phyloP scores from a whole-genome alignment of 2,329 filamentous ascomycete species.

The Calonectria multiphialidica region DNA sequence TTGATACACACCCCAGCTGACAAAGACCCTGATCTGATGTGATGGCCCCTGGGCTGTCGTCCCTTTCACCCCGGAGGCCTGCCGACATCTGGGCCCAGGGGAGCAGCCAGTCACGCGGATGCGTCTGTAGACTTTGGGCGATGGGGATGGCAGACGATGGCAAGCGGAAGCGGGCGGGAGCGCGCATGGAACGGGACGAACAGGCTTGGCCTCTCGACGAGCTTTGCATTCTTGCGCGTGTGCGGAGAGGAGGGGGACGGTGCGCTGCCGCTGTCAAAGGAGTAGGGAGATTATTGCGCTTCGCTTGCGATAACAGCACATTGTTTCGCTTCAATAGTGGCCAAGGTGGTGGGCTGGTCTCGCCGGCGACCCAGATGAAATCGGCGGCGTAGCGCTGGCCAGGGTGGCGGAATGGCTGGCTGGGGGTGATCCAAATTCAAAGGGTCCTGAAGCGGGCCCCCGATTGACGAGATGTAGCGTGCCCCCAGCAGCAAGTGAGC shows the following conservation, averaged over 20 bases:
- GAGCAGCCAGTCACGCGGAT: conserved; percentile 20
- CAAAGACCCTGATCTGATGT: conserved; percentile 21
- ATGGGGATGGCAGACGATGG: conserved; percentile 17
- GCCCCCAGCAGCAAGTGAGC: conserved; percentile 30
- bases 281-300: background rate
- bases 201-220: background rate
- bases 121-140: conserved; percentile 2
- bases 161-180: background rate
- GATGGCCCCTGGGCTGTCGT: conserved; percentile 15
- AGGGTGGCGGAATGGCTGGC: background rate
- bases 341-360: background rate
- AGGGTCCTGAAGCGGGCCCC: conserved; percentile 36
- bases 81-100: conserved; percentile 8
- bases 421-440: background rate
- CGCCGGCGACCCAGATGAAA: conserved; percentile 1
- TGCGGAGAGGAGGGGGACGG: background rate
- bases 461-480: conserved; percentile 44
- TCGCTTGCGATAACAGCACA: conserved; percentile 1
- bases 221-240: background rate
- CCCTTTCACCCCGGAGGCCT: conserved; percentile 10
- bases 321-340: conserved; percentile 4
- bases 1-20: conserved; percentile 2
- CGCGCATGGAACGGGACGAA: conserved; percentile 17
- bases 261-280: background rate
- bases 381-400: conserved; percentile 4